These are phyloP conservation scores for Alnus glutinosa DNA, from an alignment of 306 rosid species.

Conservation along the genomic window DNA sequence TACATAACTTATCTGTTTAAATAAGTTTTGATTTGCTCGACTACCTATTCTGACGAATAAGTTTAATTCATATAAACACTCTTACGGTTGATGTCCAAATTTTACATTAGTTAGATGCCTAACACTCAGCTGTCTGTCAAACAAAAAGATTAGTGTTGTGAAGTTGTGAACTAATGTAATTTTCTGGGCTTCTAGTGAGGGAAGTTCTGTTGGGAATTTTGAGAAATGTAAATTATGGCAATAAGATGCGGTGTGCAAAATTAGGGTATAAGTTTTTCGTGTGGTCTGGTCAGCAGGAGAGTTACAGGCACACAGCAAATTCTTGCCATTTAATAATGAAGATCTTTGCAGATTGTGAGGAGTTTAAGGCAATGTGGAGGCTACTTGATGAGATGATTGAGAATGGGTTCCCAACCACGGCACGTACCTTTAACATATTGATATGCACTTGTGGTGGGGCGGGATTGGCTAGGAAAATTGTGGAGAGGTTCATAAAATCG, in stretches of 20 bases:
- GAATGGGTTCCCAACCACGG: constrained; percentile 65
- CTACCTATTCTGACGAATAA: too few relatives aligned
- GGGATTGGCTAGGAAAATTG: constrained; percentile 69
- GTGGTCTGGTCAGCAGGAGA: constrained; percentile 69
- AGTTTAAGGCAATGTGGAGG: constrained; percentile 85
- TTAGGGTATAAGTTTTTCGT: constrained; percentile 78
- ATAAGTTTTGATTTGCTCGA: too few relatives aligned
- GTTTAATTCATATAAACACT: too few relatives aligned
- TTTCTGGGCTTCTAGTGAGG: constrained; percentile 80
- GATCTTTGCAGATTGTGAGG: constrained; percentile 82
- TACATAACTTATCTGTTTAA: too few relatives aligned
- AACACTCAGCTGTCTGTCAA: too few relatives aligned
- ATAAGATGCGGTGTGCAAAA: constrained; percentile 71
- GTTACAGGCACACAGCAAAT: constrained; percentile 55
- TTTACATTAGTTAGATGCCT: too few relatives aligned
- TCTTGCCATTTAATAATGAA: constrained; percentile 78
- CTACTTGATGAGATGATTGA: constrained; percentile 84
- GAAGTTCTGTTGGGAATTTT: constrained; percentile 72
- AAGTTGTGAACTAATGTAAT: too few relatives aligned
- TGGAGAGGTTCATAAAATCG: constrained; percentile 75
- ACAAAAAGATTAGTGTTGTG: too few relatives aligned
- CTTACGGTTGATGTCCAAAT: too few relatives aligned
- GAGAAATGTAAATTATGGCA: constrained; percentile 43
- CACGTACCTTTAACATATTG: constrained; percentile 68
- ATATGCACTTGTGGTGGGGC: constrained; percentile 81